These are phyloP conservation scores for Boletus eberwhitei DNA, from an alignment of 768 basidiomycete genomes.

Conservation along the genomic window DNA sequence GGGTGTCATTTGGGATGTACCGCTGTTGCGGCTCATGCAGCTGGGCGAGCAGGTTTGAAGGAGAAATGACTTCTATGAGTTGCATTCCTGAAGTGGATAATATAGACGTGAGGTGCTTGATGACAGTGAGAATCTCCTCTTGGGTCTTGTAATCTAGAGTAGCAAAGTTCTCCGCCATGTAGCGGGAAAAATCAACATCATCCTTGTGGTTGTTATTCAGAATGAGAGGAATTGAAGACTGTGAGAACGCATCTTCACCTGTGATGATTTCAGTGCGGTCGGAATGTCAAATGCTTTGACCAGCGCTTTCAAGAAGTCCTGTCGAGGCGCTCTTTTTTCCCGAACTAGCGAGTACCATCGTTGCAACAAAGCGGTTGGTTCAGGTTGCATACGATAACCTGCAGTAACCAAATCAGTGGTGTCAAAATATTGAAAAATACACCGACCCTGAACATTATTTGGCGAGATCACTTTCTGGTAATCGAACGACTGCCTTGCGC, in stretches of 20 bases:
- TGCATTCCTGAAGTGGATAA: conserved; percentile 81
- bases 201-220: conserved; percentile 41
- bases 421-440: not conserved
- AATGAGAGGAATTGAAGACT: not conserved
- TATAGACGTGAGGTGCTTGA: conserved; percentile 72
- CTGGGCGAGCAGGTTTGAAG: conserved; percentile 64
- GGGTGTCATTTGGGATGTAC: not conserved
- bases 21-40: conserved; percentile 38
- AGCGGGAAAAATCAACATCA: conserved; percentile 83
- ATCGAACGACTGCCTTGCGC: conserved; percentile 76
- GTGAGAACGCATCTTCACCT: conserved; percentile 37
- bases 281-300: conserved; percentile 81
- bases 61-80: conserved; percentile 70
- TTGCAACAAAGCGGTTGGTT: conserved; percentile 73
- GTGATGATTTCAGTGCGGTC: conserved; percentile 50
- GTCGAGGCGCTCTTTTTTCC: conserved; percentile 82
- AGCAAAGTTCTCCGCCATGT: conserved; percentile 93
- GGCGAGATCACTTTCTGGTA: conserved; percentile 66
- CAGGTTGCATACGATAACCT: conserved; percentile 67
- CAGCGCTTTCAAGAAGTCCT: conserved; percentile 84
- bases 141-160: conserved; percentile 92
- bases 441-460: conserved; percentile 52
- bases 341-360: conserved; percentile 90
- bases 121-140: conserved; percentile 86
- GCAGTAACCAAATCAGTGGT: not conserved